Base-by-base conservation (phyloP, 306 rosid genomes). In the Begonia loranthoides region DNA sequence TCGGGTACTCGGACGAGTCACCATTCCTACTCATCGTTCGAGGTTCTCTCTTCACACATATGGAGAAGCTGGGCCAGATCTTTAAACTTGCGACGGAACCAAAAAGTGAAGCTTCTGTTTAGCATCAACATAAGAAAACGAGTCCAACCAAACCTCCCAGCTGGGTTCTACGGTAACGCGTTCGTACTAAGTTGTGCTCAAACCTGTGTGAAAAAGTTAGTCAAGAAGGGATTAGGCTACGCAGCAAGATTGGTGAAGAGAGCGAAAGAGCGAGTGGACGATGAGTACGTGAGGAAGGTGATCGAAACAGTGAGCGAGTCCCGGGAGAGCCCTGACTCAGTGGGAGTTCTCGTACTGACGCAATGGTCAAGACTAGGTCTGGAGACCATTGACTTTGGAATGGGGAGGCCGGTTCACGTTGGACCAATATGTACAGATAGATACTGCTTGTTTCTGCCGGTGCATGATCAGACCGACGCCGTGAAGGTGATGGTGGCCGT, bases 21-120 rank as follows among this genome's bases (percentile, higher is more conserved):
- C 0, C 28, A 44, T 10, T 21, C 54, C 2, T 71, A 33, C 70
- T 79, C 97, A 1, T 66, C 87, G 4, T 89, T 89, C 17, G 97
- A 89, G 64, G 87, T 78, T 10, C 76, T 89, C 1, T 72, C 90
- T 0, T 93, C 84, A 0, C 97, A 85, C 62, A 74, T 89, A 12
- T 89, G 97, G 97, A 65, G 95, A 67, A 85, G 90, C 49, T 89
- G 97, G 97, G 90, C 87, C 5, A 65, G 77, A 52, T 75, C 97
- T 9, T 4, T 89, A 53, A 76, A 59, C 33, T 71, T 89, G 5
- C 90, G 94, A 0, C 43, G 76, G 5, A 83, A 65, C 63, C 97
- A 89, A 34, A 61, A 9, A 0, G 2, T 82, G 14, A 89, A 89
- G 68, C 67, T 89, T 1, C 67, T 89, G 0, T 85, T 89, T 66